These are phyloP conservation scores for Coprinopsis cinerea DNA, from an alignment of 768 basidiomycete genomes.

Conservation along the genomic window DNA sequence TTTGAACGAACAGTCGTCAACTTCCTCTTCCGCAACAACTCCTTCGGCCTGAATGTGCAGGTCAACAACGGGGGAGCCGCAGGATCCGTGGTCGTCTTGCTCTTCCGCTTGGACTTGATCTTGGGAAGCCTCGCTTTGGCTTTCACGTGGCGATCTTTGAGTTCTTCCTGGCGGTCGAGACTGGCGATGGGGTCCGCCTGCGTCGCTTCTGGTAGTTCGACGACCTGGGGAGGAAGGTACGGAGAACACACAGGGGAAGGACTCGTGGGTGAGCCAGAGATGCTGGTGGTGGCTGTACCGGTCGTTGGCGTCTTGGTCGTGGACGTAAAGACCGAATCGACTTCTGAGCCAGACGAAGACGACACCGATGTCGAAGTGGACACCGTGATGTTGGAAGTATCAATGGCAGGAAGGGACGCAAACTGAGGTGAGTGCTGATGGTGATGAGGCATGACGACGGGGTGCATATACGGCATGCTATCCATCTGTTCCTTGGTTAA, in stretches of 20 bases:
- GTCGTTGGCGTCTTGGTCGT: neutral
- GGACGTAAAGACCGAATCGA: neutral
- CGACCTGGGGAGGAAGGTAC: constrained; percentile 2
- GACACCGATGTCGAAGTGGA: constrained; percentile 3
- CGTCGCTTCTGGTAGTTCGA: constrained; percentile 8
- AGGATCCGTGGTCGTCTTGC: constrained; percentile 15
- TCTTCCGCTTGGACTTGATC: neutral
- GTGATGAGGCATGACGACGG: constrained; percentile 23
- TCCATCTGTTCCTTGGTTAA: constrained; percentile 22
- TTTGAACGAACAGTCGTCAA: neutral
- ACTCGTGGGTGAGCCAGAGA: constrained; percentile 1
- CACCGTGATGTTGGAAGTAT: constrained; percentile 1
- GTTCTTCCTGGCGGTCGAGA: neutral
- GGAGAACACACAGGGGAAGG: constrained; percentile 2
- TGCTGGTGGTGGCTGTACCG: constrained; percentile 6
- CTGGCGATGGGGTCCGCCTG: neutral
- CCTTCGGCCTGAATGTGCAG: constrained; percentile 44
- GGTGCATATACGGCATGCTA: constrained; percentile 49
- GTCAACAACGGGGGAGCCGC: constrained; percentile 37
- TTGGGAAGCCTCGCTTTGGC: constrained; percentile 11
- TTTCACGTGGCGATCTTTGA: constrained; percentile 9
- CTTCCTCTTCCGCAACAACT: constrained; percentile 30
- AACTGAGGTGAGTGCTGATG: neutral
- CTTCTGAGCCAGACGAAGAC: constrained; percentile 8
- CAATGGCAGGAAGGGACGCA: constrained; percentile 4